A percentile compares a stretch with the other conserved stretches of the same genome.
These are phyloP conservation scores for Xylaria sp. DNA, from an alignment of 2,329 filamentous ascomycete genomes.

Conservation along the genomic window DNA sequence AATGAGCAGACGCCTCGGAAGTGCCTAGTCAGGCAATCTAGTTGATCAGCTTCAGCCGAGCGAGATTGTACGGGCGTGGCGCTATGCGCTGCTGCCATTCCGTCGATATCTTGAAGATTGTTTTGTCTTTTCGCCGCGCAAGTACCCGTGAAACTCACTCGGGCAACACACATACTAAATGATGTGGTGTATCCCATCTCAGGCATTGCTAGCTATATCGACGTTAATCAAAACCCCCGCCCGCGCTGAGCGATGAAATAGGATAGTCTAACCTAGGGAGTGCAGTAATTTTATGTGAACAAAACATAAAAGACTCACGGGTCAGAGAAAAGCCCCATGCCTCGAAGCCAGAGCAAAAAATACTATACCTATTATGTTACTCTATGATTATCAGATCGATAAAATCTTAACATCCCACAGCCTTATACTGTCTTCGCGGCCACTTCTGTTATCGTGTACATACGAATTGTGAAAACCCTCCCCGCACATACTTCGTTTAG, in stretches of 20 bases:
- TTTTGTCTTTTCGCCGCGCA: no score
- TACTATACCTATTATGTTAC: background rate
- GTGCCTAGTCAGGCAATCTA: constrained; percentile 11
- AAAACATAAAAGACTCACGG: no score
- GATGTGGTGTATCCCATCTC: background rate
- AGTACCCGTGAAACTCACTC: no score
- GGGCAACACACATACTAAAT: no score
- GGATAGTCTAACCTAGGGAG: no score
- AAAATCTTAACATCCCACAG: background rate
- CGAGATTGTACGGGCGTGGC: no score
- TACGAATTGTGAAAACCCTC: background rate
- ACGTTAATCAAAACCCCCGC: background rate
- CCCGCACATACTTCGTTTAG: constrained; percentile 12
- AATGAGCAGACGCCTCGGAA: background rate
- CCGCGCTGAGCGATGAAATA: no score
- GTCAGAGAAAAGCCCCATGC: no score
- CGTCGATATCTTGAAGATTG: no score
- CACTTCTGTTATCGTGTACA: background rate
- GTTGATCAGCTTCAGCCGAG: background rate
- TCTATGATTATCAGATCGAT: background rate
- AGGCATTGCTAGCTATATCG: background rate
- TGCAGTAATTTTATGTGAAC: no score
- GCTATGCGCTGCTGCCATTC: no score
- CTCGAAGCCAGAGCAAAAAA: background rate
- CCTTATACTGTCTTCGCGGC: background rate